Conservation (phyloP, 306 rosid species). For the Gastrolobium villosum region DNA sequence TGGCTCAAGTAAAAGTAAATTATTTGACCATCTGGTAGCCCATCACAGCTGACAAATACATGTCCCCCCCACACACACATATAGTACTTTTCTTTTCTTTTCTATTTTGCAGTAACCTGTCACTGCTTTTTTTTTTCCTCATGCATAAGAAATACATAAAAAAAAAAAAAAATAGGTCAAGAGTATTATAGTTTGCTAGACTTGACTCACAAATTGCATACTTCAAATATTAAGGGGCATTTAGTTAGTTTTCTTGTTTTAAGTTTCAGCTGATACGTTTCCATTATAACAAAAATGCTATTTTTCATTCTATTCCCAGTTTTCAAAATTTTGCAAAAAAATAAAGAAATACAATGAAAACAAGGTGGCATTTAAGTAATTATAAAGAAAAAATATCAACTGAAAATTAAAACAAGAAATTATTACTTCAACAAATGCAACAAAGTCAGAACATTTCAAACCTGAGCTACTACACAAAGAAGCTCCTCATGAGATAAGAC, state of each 20-base stretch:
- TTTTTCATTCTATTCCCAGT: background rate
- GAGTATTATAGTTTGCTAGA: conserved; percentile 35
- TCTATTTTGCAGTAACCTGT: background rate
- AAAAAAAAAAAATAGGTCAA: background rate
- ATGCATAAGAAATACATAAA: background rate
- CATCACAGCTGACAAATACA: background rate
- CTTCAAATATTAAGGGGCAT: background rate
- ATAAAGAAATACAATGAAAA: background rate
- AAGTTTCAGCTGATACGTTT: background rate
- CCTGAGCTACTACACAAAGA: conserved; percentile 92
- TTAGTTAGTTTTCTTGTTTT: conserved; percentile 1
- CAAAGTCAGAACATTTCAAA: conserved; percentile 49
- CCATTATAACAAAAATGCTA: background rate
- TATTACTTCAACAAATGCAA: conserved; percentile 23
- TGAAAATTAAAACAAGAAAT: conserved; percentile 26
- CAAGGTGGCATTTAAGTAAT: conserved; percentile 9
- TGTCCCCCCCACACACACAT: background rate
- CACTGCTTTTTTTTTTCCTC: background rate
- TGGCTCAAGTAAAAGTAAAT: conserved; percentile 13
- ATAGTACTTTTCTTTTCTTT: background rate
- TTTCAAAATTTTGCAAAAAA: background rate
- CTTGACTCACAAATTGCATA: background rate
- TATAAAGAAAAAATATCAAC: conserved; percentile 16
- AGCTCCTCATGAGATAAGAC: conserved; percentile 98
- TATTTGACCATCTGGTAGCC: background rate